These are phyloP conservation scores for Atkinsonella texensis DNA, from an alignment of 2,329 filamentous ascomycete species.

Conservation along the genomic window DNA sequence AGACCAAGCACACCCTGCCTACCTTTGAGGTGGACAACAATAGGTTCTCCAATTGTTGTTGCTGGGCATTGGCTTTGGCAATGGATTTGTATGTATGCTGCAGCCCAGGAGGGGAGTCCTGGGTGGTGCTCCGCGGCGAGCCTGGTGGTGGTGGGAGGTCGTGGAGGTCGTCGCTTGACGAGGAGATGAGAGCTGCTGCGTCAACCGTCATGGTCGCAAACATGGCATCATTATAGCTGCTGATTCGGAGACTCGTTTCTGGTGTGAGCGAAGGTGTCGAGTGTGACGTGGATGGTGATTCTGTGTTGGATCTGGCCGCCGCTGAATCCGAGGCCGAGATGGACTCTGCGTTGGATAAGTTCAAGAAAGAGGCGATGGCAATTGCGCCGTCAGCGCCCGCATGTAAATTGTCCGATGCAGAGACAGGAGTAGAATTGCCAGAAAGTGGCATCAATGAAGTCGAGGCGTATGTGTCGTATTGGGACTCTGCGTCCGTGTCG, in stretches of 20 bases:
- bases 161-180: constrained; percentile 1
- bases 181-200: constrained; percentile 5
- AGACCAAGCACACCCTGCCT: constrained; percentile 29
- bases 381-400: neutral
- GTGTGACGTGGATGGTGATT: neutral
- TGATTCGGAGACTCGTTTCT: constrained; percentile 1
- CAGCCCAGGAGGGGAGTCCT: neutral
- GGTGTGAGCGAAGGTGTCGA: neutral
- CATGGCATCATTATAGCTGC: constrained; percentile 6
- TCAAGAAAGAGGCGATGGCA: neutral
- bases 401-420: neutral
- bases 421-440: neutral
- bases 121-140: neutral
- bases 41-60: constrained; percentile 21
- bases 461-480: neutral
- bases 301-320: neutral
- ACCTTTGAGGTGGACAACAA: constrained; percentile 28
- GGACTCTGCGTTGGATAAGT: neutral
- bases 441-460: neutral
- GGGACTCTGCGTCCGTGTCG: constrained; percentile 5
- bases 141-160: neutral
- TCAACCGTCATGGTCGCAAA: constrained; percentile 8
- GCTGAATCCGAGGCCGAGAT: neutral
- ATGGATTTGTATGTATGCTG: neutral
- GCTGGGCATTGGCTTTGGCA: neutral